Base-by-base conservation (phyloP, 2,329 filamentous ascomycete genomes). In the Stagonosporopsis vannaccii region DNA sequence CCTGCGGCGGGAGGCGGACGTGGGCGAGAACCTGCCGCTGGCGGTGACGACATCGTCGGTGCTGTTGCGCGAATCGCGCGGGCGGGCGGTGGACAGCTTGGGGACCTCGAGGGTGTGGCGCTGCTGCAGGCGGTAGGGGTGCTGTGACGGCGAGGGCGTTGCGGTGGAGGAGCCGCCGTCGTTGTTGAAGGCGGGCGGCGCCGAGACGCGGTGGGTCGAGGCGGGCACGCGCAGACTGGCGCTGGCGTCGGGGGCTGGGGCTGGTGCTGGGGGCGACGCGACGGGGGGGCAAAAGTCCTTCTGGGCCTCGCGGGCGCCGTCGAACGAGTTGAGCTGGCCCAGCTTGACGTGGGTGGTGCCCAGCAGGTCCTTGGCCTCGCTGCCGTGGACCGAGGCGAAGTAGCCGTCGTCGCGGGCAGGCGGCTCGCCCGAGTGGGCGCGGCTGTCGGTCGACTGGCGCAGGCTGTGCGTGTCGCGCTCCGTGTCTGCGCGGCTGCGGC, bases 81-180 rank as follows among this genome's bases (percentile, higher is more conserved):
- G 84, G 66, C 91, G 85, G 30, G 84, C 62, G 12, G 69, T 80
- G n/a, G 87, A 82, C 15, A 82, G 75, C 75, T 88, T 90, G 7
- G 93, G 92, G 0, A 97, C 91, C 75, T 97, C 92, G 23, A 97
- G 82, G 0, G 92, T 97, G 77, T 97, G 90, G 62, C 93, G 87
- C 59, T 97, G 91, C 74, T 90, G 89, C 44, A 94, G 79, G 51
- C 85, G 84, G 19, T 84, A 77, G 28, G 81, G 79, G 13, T 82
- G 81, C 8, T 85, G 80, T 35, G 63, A 55, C 19, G 87, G 82
- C 40, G 82, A 74, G 55, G 82, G 78, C 39, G 60, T 48, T 17
- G 87, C 82, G 33, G 82, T 74, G 52, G 82, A 78, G 20, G 54
- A 35, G 25, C 25, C 44, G 3, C 77, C 73, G 30, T 78, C 78